phyloP scores from a whole-genome alignment of 31 red algal genomes.

The Odonthalia washingtoniensis region DNA sequence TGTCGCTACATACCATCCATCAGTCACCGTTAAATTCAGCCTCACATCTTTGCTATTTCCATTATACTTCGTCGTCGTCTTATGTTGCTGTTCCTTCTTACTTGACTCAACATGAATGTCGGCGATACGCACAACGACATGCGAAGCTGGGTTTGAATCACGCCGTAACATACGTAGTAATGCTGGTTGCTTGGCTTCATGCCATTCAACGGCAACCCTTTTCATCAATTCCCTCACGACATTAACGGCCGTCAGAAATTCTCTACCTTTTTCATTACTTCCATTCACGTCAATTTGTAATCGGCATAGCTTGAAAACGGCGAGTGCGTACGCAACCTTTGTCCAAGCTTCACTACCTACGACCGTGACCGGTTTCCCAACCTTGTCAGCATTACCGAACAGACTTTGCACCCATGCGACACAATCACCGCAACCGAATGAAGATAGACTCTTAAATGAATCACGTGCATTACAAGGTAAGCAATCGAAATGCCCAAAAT shows the following conservation, averaged over 20 bases:
- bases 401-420: conserved; percentile 30
- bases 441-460: neutral
- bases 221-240: conserved; percentile 60
- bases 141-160: conserved; percentile 60
- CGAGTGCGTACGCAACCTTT: conserved; percentile 49
- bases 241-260: conserved; percentile 49
- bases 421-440: conserved; percentile 16
- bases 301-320: conserved; percentile 50
- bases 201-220: conserved; percentile 61
- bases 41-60: no score
- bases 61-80: no score
- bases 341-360: conserved; percentile 70
- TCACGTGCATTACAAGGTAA: conserved; percentile 34
- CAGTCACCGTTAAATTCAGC: conserved; percentile 42
- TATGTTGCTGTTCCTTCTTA: no score
- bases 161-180: conserved; percentile 64
- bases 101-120: conserved; percentile 26
- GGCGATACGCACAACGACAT: conserved; percentile 54
- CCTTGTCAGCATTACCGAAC: conserved; percentile 10
- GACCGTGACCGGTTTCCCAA: conserved; percentile 51
- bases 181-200: conserved; percentile 47
- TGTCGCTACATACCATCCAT: conserved; percentile 69
- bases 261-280: neutral
- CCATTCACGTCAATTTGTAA: conserved; percentile 3
- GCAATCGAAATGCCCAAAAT: conserved; percentile 48